phyloP scores from a whole-genome alignment of 2,329 filamentous ascomycete genomes.

The Cordyceps militaris region DNA sequence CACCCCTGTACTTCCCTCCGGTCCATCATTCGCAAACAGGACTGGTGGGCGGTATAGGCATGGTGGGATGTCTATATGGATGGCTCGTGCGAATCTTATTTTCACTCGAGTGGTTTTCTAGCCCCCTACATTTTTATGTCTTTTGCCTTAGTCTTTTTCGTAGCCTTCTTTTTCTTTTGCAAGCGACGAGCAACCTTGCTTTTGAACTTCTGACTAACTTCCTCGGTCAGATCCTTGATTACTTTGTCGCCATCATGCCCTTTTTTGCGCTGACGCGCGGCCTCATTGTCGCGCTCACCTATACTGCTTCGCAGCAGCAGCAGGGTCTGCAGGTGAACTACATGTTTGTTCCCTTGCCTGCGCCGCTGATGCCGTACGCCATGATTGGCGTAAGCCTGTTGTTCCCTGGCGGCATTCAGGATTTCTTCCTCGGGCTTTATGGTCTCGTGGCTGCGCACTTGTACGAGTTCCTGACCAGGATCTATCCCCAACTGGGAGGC shows the following conservation, averaged over 20 bases:
- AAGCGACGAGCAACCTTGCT: neutral
- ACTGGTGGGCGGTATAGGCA: conserved; percentile 58
- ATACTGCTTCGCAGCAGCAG: conserved; percentile 82
- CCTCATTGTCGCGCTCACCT: conserved; percentile 71
- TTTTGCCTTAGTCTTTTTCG: conserved; percentile 11
- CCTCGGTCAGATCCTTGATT: conserved; percentile 22
- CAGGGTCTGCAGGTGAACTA: conserved; percentile 69
- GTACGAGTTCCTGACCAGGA: conserved; percentile 80
- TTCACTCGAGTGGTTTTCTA: conserved; percentile 50
- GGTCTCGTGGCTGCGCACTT: conserved; percentile 85
- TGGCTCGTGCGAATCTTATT: conserved; percentile 57
- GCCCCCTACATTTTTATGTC: conserved; percentile 51
- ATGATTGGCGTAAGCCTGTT: conserved; percentile 72
- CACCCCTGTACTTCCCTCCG: conserved; percentile 56
- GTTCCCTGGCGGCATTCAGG: conserved; percentile 46
- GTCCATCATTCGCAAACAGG: conserved; percentile 65
- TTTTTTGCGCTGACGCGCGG: conserved; percentile 48
- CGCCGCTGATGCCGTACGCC: conserved; percentile 72
- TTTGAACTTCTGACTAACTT: conserved; percentile 12
- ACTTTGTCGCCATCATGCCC: conserved; percentile 23
- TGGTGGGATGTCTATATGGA: conserved; percentile 70
- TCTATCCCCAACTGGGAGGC: conserved; percentile 85
- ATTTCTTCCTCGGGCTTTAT: conserved; percentile 57
- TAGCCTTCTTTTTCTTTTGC: conserved; percentile 13
- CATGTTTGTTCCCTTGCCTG: conserved; percentile 76